Conservation (phyloP, 1,284 basidiomycete species). For the Rhodotorula sp. region DNA sequence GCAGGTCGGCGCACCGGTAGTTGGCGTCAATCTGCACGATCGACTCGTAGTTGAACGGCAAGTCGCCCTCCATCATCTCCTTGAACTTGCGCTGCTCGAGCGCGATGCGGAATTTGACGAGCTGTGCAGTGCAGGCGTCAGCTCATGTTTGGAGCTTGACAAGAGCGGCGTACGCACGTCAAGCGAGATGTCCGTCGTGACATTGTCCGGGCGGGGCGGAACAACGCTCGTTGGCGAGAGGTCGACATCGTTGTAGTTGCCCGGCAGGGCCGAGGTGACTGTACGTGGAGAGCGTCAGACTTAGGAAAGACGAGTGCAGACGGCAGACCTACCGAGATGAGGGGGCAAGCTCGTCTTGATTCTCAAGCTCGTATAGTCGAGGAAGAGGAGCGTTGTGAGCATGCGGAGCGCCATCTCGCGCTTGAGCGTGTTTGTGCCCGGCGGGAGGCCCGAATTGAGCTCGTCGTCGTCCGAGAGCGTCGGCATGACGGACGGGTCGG, state of each 20-base stretch:
- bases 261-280: constrained; percentile 28
- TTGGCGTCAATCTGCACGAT: constrained; percentile 19
- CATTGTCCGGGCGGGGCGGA: constrained; percentile 16
- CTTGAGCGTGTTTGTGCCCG: constrained; percentile 40
- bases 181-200: constrained; percentile 23
- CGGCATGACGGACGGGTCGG: constrained; percentile 35
- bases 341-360: constrained; percentile 17
- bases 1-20: constrained; percentile 13
- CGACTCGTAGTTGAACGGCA: constrained; percentile 16
- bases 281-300: no score
- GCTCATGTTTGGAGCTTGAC: no score
- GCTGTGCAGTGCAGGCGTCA: background rate
- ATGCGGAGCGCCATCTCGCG: constrained; percentile 36
- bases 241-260: constrained; percentile 33
- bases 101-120: constrained; percentile 31
- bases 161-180: background rate
- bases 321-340: constrained; percentile 10
- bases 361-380: constrained; percentile 19
- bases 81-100: constrained; percentile 38
- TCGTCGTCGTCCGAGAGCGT: constrained; percentile 12
- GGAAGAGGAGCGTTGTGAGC: constrained; percentile 19
- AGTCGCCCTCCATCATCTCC: constrained; percentile 22
- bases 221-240: constrained; percentile 15
- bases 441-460: constrained; percentile 41
- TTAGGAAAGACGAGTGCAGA: background rate